A percentile compares a stretch with the other conserved stretches of the same genome.
These are phyloP conservation scores for Kuraishia molischiana DNA, from an alignment of 805 yeast genomes.

Conservation along the genomic window DNA sequence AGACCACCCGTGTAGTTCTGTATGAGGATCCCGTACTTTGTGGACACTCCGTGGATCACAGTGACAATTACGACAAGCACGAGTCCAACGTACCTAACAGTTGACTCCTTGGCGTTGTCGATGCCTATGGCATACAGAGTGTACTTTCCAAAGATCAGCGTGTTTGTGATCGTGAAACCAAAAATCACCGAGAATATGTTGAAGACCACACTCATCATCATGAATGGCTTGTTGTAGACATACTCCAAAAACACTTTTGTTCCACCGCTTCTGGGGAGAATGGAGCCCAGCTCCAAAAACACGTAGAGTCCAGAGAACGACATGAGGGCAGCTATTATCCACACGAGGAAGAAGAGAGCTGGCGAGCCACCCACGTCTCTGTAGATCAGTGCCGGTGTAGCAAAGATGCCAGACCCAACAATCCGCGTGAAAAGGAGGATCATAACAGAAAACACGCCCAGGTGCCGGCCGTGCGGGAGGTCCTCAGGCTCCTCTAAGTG, in stretches of 20 bases:
- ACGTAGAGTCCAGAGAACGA: slow-evolving; percentile 61
- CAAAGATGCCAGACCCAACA: slow-evolving; percentile 72
- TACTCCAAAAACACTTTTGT: slow-evolving; percentile 63
- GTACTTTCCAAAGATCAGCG: slow-evolving; percentile 47
- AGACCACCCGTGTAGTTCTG: slow-evolving; percentile 57
- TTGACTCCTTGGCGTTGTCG: slow-evolving; percentile 24
- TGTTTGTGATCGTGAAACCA: slow-evolving; percentile 42
- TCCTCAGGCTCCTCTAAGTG: slow-evolving; percentile 26
- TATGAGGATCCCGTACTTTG: slow-evolving; percentile 45
- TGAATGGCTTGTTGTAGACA: slow-evolving; percentile 50
- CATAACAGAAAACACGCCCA: slow-evolving; percentile 60
- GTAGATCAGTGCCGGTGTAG: slow-evolving; percentile 59
- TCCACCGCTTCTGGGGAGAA: slow-evolving; percentile 70
- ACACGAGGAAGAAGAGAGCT: slow-evolving; percentile 45
- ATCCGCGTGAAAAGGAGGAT: slow-evolving; percentile 59
- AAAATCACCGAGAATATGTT: slow-evolving; percentile 36
- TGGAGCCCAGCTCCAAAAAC: slow-evolving; percentile 60
- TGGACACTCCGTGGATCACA: slow-evolving; percentile 47
- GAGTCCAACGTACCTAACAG: slow-evolving; percentile 32
- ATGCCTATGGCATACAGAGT: slow-evolving; percentile 32
- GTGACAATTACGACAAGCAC: slow-evolving; percentile 24
- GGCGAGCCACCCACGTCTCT: slow-evolving; percentile 63
- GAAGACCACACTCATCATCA: slow-evolving; percentile 38
- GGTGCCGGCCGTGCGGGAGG: slow-evolving; percentile 65
- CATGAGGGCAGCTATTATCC: slow-evolving; percentile 52